Evolutionary conservation across 192 early-diverging fungal genomes (phyloP).

Genomic region (Podila minutissima): DNA sequence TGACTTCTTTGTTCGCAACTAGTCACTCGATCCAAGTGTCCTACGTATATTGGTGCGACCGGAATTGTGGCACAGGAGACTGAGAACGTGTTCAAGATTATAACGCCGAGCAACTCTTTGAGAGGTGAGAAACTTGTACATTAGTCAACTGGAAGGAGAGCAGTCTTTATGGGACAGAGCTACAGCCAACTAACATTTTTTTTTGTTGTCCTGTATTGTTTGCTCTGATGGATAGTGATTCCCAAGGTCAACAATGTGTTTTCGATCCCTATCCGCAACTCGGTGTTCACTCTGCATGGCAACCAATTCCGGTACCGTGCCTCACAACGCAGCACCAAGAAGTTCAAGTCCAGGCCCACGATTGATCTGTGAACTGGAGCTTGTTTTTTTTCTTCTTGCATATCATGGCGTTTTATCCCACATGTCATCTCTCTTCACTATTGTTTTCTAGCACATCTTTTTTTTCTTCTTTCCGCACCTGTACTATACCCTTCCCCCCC

Average conservation of each 20-base stretch:
- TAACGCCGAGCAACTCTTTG: slow-evolving; percentile 71
- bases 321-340: slow-evolving; percentile 76
- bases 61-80: slow-evolving; percentile 93
- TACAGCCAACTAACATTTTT: background rate
- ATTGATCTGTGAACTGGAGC: slow-evolving; percentile 58
- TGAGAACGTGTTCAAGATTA: slow-evolving; percentile 84
- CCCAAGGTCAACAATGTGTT: slow-evolving; percentile 80
- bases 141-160: background rate
- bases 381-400: background rate
- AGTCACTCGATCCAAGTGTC: slow-evolving; percentile 82
- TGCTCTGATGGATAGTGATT: slow-evolving; percentile 53
- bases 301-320: slow-evolving; percentile 80
- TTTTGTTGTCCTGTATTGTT: background rate
- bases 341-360: slow-evolving; percentile 74
- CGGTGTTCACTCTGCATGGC: slow-evolving; percentile 75
- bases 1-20: background rate
- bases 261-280: slow-evolving; percentile 53
- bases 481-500: background rate
- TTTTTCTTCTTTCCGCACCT: background rate
- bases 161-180: background rate
- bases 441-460: background rate
- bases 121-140: slow-evolving; percentile 47
- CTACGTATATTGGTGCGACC: slow-evolving; percentile 75
- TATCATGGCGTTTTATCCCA: no score
- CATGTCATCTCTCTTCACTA: background rate